phyloP scores from a whole-genome alignment of 805 yeast genomes.

The Metschnikowia gruessii region DNA sequence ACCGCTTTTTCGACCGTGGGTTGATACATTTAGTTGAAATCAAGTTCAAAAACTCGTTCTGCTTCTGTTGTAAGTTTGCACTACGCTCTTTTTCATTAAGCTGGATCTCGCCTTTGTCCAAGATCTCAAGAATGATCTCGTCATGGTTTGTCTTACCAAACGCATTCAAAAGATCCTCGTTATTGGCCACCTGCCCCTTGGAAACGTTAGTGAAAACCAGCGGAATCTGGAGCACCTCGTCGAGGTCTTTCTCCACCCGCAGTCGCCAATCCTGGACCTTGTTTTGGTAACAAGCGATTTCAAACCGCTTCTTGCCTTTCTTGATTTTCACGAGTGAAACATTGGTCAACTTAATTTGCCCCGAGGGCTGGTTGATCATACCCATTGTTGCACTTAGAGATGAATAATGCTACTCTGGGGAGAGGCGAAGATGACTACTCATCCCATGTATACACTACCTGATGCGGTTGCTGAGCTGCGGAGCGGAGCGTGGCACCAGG shows the following conservation, averaged over 20 bases:
- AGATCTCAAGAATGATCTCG: constrained; percentile 72
- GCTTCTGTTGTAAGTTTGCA: constrained; percentile 66
- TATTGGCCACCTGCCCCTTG: constrained; percentile 89
- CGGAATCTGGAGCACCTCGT: constrained; percentile 95
- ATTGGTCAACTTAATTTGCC: constrained; percentile 87
- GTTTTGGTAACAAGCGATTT: constrained; percentile 94
- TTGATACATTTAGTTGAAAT: constrained; percentile 89
- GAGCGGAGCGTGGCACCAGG: neutral
- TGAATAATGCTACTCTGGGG: neutral
- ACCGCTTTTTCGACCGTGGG: constrained; percentile 84
- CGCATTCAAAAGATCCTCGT: constrained; percentile 70
- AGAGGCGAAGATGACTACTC: neutral
- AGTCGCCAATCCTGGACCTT: constrained; percentile 94
- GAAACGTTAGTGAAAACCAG: constrained; percentile 91
- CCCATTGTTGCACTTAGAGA: neutral
- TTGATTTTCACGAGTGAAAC: constrained; percentile 90
- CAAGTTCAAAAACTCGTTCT: constrained; percentile 77
- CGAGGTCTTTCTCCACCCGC: constrained; percentile 86
- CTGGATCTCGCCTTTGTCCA: constrained; percentile 91
- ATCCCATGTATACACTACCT: constrained; percentile 6
- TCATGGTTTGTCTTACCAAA: constrained; percentile 78
- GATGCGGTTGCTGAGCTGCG: constrained; percentile 5
- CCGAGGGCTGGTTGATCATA: constrained; percentile 77
- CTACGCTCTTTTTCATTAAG: constrained; percentile 90
- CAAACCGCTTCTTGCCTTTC: constrained; percentile 88